Evolutionary conservation across 495 filamentous ascomycete species (phyloP).

Genomic region (Talaromyces thailandensis): DNA sequence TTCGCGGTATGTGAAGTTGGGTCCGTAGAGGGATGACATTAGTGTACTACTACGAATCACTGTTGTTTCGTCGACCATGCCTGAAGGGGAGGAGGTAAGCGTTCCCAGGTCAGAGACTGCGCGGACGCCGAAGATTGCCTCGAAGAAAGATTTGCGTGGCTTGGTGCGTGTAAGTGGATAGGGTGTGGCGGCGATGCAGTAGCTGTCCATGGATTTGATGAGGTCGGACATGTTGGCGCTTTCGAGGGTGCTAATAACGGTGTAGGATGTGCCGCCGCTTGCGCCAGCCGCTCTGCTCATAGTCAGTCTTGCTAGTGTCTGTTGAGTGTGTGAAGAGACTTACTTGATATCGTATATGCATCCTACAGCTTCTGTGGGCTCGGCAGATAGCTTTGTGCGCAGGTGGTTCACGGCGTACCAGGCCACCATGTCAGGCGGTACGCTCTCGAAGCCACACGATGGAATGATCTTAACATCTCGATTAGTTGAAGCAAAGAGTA

Average conservation of each 20-base stretch:
- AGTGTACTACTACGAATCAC: constrained; percentile 75
- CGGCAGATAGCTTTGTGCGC: constrained; percentile 45
- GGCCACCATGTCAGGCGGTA: constrained; percentile 70
- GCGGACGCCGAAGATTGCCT: constrained; percentile 51
- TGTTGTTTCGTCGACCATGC: constrained; percentile 51
- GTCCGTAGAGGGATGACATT: constrained; percentile 59
- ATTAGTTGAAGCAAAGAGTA: constrained; percentile 14
- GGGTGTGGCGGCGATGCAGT: constrained; percentile 53
- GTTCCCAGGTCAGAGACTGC: constrained; percentile 57
- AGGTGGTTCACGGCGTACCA: constrained; percentile 60
- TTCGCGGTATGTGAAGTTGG: constrained; percentile 62
- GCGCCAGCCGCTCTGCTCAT: constrained; percentile 34
- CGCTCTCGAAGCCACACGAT: constrained; percentile 77
- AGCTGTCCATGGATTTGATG: constrained; percentile 47
- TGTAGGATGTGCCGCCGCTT: constrained; percentile 68
- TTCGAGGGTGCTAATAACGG: constrained; percentile 55
- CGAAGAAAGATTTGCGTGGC: constrained; percentile 21
- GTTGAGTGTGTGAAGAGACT: constrained; percentile 11
- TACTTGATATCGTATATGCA: constrained; percentile 56
- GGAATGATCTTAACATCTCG: constrained; percentile 60
- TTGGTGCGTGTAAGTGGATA: constrained; percentile 24
- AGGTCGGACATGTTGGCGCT: constrained; percentile 50
- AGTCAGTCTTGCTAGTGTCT: not conserved
- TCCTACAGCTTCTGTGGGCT: constrained; percentile 50
- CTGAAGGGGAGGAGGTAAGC: constrained; percentile 51